A percentile compares a stretch with the other conserved stretches of the same genome.
phyloP scores from a whole-genome alignment of 1,139 yeast genomes.

The Suhomyces bolitotheri region DNA sequence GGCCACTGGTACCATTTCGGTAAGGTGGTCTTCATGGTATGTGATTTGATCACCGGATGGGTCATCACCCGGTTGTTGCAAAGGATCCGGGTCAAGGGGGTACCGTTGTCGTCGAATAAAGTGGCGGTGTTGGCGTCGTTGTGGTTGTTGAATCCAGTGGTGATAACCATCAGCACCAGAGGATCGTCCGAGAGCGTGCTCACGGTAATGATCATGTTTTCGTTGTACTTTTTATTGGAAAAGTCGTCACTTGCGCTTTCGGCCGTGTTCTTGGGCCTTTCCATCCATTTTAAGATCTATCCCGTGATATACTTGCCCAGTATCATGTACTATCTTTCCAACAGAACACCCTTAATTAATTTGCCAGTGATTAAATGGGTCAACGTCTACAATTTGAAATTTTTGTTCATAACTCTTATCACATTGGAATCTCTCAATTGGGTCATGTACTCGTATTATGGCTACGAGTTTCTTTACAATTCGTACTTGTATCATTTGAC shows the following conservation, averaged over 20 bases:
- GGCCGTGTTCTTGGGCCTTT: conserved; percentile 70
- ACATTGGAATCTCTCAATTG: conserved; percentile 51
- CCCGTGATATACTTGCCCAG: conserved; percentile 82
- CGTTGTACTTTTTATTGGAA: conserved; percentile 48
- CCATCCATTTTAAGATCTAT: conserved; percentile 88
- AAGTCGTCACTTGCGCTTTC: conserved; percentile 40
- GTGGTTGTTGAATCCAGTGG: conserved; percentile 96
- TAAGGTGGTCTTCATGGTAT: conserved; percentile 68
- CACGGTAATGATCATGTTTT: conserved; percentile 70
- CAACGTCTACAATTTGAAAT: conserved; percentile 48
- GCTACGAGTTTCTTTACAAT: conserved; percentile 72
- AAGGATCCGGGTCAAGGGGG: conserved; percentile 17
- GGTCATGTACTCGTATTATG: conserved; percentile 67
- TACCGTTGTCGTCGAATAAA: conserved; percentile 23
- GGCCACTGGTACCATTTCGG: conserved; percentile 67
- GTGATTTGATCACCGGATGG: conserved; percentile 81
- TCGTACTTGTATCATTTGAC: conserved; percentile 81
- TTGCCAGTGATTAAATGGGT: conserved; percentile 39
- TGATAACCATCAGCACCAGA: conserved; percentile 85
- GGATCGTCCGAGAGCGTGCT: conserved; percentile 92
- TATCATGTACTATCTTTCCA: conserved; percentile 34
- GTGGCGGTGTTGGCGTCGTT: conserved; percentile 51
- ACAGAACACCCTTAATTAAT: conserved; percentile 23
- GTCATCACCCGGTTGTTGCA: conserved; percentile 50
- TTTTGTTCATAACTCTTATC: conserved; percentile 36